Percentiles rank a stretch among this genome's conserved stretches.
These are phyloP conservation scores for Mrakia hoshinonis DNA, from an alignment of 768 basidiomycete genomes.

Conservation along the genomic window DNA sequence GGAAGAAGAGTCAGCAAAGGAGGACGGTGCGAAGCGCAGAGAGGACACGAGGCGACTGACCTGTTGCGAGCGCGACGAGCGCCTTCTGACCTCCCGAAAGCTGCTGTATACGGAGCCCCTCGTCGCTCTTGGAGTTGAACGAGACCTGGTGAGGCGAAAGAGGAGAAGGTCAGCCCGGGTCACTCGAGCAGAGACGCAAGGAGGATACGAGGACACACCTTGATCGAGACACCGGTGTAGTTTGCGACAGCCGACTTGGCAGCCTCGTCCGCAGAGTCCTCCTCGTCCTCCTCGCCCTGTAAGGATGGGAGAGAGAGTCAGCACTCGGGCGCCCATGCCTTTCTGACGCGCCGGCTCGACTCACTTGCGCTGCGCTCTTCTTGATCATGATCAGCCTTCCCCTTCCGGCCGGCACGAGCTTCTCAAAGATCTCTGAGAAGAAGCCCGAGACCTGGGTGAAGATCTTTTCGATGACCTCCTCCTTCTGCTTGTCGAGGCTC, in stretches of 20 bases:
- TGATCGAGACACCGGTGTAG: conserved; percentile 94
- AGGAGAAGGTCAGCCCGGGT: not conserved
- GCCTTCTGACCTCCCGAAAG: conserved; percentile 96
- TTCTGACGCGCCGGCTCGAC: not conserved
- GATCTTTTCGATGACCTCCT: conserved; percentile 95
- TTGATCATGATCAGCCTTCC: conserved; percentile 89
- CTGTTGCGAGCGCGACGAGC: conserved; percentile 86
- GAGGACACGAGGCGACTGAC: conserved; percentile 43
- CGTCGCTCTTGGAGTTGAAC: conserved; percentile 97
- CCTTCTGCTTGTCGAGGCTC: conserved; percentile 90
- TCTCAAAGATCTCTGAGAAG: conserved; percentile 95
- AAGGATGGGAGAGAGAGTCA: not conserved
- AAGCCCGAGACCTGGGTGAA: conserved; percentile 97
- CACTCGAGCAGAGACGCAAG: not conserved
- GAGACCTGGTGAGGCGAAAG: conserved; percentile 56
- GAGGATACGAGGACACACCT: conserved; percentile 46
- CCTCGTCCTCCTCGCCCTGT: conserved; percentile 37
- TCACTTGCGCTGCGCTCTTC: conserved; percentile 30
- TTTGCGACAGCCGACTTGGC: conserved; percentile 57
- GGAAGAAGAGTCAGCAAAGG: not conserved
- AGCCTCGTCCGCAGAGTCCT: conserved; percentile 30
- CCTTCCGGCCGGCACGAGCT: conserved; percentile 84
- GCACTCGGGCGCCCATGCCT: not conserved
- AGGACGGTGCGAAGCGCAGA: not conserved
- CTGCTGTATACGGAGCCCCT: conserved; percentile 92